Base-by-base conservation (phyloP, 805 yeast genomes). In the Wickerhamiella qilinensis region DNA sequence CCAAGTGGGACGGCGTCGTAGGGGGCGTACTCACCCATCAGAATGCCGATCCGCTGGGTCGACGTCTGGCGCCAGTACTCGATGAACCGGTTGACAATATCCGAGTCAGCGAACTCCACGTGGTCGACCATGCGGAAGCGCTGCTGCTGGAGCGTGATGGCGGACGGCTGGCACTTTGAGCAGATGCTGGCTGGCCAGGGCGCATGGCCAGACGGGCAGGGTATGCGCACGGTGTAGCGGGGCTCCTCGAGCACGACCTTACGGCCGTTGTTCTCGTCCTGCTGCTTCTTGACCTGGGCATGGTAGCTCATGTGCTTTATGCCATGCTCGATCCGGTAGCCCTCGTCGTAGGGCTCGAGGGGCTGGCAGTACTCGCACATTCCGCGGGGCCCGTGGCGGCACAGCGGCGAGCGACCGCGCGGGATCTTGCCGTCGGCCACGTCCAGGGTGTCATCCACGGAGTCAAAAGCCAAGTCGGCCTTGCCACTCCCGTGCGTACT, bases 301-400 rank as follows among this genome's bases (percentile, higher is more conserved):
- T 85, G 94, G 56, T 77, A 84, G 2, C 96, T 83, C 37, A 73
- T 64, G 57, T 88, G 97, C 57, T 91, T 91, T 54, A 88, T 83
- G 29, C 71, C 75, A 44, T 85, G 65, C 44, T 75, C 77, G 36
- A 71, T 71, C 46, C 76, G 77, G 55, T 85, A 88, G 18, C 67
- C 71, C 45, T 68, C 68, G 56, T 91, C 95, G 83, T 88, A 91
- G 2, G 98, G 97, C 27, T 94, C 95, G 38, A 91, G 61, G 0
- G 97, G 95, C 25, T 93, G 75, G 56, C 97, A 91, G 54, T 85
- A 84, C 53, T 91, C 98, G 58, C 98, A 91, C 97, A 91, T 91
- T 2, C 97, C 99, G 49, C 77, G 78, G 29, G 77, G 88, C 2
- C 88, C 80, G 55, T 91, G 98, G 43, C 77, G 71, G 58, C 98